Evolutionary conservation across 2,329 filamentous ascomycete species (phyloP), one percentile per base, ranked within the genome.

Genomic region (Hypoxylon sp.): DNA sequence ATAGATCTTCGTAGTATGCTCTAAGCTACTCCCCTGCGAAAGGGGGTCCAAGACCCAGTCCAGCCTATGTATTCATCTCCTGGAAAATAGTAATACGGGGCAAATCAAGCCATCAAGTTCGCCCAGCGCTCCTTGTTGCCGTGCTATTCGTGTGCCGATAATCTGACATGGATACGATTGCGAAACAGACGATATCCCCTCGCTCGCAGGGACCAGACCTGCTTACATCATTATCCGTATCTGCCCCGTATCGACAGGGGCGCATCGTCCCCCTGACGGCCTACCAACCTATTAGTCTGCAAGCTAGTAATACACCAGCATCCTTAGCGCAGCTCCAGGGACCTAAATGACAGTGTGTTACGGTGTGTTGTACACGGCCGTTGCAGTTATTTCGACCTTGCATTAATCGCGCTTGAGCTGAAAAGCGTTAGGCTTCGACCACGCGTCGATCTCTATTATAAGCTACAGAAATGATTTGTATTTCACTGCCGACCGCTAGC

Each of bases 351-450:
- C 64, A 67, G 54, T 63, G 59, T 59, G n/a, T 19, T 29, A 39
- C 27, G 10, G 29, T 13, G 19, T 48, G 47, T 29, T 32, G 19
- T 29, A 32, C 55, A 67, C 55, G 50, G 59, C 19, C 44, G 55
- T 59, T 46, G 46, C 35, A 47, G 24, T 44, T 46, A 58, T 24
- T 58, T 59, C 58, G 35, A 46, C n/a, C 42, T 54, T 62, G 64
- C 64, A 62, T 67, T 54, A 50, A 63, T 53, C 17, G 50, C 50
- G 54, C 55, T 59, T 59, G 59, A 63, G 59, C 65, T 67, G 59
- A 60, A 63, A 63, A 24, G 50, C 48, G 59, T 55, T 63, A 63
- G 50, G 48, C 54, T 67, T 50, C 11, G 35, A 39, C 46, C 50
- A 39, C 32, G 55, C 37, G 65, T 39, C 24, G 59, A 63, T 63